Base-by-base conservation (phyloP, 2,329 filamentous ascomycete species). In the Penicillium griseofulvum region DNA sequence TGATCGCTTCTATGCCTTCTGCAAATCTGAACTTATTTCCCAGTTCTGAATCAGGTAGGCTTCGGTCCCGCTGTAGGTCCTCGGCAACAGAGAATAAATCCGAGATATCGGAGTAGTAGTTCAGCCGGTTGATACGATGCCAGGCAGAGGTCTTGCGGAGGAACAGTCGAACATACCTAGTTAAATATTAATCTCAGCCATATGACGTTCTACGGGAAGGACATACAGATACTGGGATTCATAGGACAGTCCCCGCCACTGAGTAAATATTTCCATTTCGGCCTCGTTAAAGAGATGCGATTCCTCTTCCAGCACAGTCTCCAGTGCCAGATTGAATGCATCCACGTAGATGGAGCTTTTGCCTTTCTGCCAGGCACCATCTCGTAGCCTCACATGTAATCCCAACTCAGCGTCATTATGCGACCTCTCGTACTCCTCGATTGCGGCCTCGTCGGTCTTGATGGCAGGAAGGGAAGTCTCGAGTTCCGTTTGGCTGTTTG, bases 301-400 rank as follows among this genome's bases (percentile, higher is more conserved):
- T 73, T 99, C 94, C 54, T 97, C 90, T 46, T 90, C 86, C 12
- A 97, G 76, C 4, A 99, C 94, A 0, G 90, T 96, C 56, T 93
- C 87, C 46, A 99, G 77, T 2, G 93, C 91, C 14, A 97, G 79
- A 67, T 96, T 96, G 79, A 99, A 99, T 0, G 94, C 94, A 75
- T 99, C 94, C 17, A 97, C 91, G 66, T 99, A 99, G 52, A 99
- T 90, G 1, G 92, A 97, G 67, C 87, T 95, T 70, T 85, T 87
- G 0, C 91, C 90, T 65, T 81, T 85, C 5, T 86, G 74, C 90
- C 90, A 96, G 56, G 76, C 82, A 48, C 78, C 78, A 49, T 84
- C 76, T 54, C 80, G 80, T 14, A 88, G 68, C 8, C 83, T 78
- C 36, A 78, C 75, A 58, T 81, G 79, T 5, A 78, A 67, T 57